These are phyloP conservation scores for Plasmodium cynomolgi DNA, from an alignment of 169 alveolate genomes.

Conservation along the genomic window DNA sequence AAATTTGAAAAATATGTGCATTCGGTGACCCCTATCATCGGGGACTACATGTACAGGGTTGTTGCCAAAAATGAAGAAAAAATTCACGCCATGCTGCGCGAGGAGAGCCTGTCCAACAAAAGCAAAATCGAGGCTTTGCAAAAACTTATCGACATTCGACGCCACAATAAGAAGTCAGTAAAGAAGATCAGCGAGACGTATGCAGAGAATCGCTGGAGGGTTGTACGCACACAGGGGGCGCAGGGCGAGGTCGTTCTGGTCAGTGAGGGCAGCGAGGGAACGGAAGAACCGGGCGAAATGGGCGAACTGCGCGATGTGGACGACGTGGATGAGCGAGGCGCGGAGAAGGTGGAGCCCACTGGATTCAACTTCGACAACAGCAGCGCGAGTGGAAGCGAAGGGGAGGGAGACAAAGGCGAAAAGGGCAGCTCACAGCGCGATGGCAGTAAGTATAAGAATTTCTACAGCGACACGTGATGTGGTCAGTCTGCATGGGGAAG, in stretches of 20 bases:
- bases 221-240: neutral
- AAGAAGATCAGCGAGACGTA: conserved; percentile 9
- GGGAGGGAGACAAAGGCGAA: neutral
- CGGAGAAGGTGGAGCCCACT: neutral
- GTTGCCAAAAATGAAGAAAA: conserved; percentile 62
- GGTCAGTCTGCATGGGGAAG: neutral
- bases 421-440: neutral
- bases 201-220: conserved; percentile 65
- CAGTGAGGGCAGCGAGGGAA: conserved; percentile 8
- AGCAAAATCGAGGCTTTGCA: conserved; percentile 31
- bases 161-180: conserved; percentile 39
- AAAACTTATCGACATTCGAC: conserved; percentile 36
- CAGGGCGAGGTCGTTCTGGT: conserved; percentile 14
- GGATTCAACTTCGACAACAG: conserved; percentile 8
- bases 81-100: neutral
- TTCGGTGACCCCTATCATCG: conserved; percentile 37
- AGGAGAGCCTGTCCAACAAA: conserved; percentile 1
- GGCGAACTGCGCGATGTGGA: neutral
- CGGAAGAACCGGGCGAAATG: neutral
- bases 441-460: neutral
- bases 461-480: conserved; percentile 4
- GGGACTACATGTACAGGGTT: conserved; percentile 70
- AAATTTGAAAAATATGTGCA: conserved; percentile 48
- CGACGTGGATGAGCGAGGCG: neutral
- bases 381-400: neutral